Evolutionary conservation across 208 protist species (phyloP).

Genomic region (Acanthamoeba quina): DNA sequence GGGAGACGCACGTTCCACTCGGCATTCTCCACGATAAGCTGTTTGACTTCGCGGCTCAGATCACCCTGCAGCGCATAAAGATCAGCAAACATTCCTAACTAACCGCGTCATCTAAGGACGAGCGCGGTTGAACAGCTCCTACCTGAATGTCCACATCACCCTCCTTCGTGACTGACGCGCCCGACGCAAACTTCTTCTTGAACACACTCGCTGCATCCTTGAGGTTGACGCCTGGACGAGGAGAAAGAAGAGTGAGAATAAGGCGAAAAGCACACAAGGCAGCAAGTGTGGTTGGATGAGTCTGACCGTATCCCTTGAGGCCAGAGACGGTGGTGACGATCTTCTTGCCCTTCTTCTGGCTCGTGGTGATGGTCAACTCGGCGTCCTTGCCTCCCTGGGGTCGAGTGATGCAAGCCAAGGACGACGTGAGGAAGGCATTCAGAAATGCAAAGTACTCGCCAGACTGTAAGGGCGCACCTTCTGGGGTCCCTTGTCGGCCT

Average conservation of each 20-base stretch:
- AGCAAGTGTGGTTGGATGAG: neutral
- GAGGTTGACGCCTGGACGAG: conserved; percentile 19
- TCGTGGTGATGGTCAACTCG: conserved; percentile 1
- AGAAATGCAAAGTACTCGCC: neutral
- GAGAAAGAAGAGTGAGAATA: neutral
- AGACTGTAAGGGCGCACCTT: neutral
- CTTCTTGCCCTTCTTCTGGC: conserved; percentile 37
- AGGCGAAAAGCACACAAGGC: neutral
- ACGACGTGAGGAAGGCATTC: neutral
- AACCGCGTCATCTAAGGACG: neutral
- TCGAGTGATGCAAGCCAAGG: neutral
- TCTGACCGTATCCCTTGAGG: conserved; percentile 25
- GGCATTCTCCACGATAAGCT: conserved; percentile 12
- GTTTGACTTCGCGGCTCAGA: neutral
- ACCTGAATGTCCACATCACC: conserved; percentile 65
- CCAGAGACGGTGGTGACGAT: conserved; percentile 63
- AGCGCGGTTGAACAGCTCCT: neutral
- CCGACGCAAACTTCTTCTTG: conserved; percentile 70
- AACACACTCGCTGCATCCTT: conserved; percentile 64
- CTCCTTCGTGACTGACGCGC: conserved; percentile 54
- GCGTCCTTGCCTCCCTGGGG: conserved; percentile 7
- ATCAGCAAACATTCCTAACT: neutral
- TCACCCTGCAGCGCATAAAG: neutral
- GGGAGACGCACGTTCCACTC: conserved; percentile 25
- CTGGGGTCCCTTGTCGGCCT: conserved; percentile 31